Conservation (phyloP, 139 green algal genomes). For the Mesotaenium endlicherianum region DNA sequence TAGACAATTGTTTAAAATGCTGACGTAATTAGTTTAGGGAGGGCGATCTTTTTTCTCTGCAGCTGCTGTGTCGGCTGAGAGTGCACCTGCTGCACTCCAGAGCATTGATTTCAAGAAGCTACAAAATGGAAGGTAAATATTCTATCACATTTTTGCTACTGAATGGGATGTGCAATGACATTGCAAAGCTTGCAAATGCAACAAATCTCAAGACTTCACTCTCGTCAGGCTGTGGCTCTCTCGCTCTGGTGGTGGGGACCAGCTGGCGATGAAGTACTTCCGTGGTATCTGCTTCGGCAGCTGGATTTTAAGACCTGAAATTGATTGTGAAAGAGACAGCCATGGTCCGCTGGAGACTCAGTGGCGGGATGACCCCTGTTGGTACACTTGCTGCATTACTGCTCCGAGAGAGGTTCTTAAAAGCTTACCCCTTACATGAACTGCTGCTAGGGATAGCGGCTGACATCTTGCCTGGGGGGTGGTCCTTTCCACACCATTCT, state of each 20-base stretch:
- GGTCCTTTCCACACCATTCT: not conserved
- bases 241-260: not conserved
- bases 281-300: not conserved
- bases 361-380: not conserved
- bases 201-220: not conserved
- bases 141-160: not conserved
- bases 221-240: not conserved
- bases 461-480: not conserved
- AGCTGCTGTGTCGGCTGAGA: slow-evolving; percentile 24
- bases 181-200: not conserved
- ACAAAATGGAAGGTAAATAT: slow-evolving; percentile 38
- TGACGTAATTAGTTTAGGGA: too few species aligned
- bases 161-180: slow-evolving; percentile 23
- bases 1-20: too few species aligned
- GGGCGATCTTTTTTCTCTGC: slow-evolving; percentile 11
- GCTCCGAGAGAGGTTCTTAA: not conserved
- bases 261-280: not conserved
- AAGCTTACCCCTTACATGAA: not conserved
- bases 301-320: not conserved
- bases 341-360: too few species aligned
- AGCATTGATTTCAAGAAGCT: slow-evolving; percentile 46
- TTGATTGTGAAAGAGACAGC: too few species aligned
- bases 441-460: not conserved
- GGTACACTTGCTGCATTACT: not conserved
- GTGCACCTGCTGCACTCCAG: slow-evolving; percentile 14